Conservation (phyloP, 2,329 filamentous ascomycete genomes). For the Fusarium odoratissimum region DNA sequence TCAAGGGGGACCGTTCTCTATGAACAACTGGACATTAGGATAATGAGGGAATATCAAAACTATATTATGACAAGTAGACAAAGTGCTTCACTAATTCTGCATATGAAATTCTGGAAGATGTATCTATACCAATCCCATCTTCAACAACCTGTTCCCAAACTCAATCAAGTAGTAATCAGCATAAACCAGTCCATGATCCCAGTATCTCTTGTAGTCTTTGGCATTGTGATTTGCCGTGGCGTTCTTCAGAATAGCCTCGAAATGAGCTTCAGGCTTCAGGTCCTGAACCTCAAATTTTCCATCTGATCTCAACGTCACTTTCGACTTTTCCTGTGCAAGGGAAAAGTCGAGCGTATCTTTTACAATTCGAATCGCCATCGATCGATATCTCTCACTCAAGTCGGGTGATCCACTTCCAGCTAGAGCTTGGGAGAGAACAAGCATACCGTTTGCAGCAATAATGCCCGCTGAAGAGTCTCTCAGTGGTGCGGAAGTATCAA, state of each 20-base stretch:
- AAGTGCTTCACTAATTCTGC: background rate
- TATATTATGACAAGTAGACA: too few species aligned
- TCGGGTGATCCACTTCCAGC: constrained; percentile 14
- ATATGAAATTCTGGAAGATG: background rate
- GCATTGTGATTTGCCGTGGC: constrained; percentile 52
- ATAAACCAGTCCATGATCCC: constrained; percentile 59
- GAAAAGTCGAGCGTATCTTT: constrained; percentile 48
- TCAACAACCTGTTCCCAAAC: constrained; percentile 31
- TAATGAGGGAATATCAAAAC: background rate
- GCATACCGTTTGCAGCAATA: constrained; percentile 55
- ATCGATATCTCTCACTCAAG: constrained; percentile 41
- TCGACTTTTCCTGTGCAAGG: constrained; percentile 28
- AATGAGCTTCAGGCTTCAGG: constrained; percentile 12
- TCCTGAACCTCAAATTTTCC: constrained; percentile 14
- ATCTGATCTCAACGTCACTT: background rate
- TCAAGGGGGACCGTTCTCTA: constrained; percentile 1
- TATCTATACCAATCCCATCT: constrained; percentile 21
- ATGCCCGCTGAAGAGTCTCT: constrained; percentile 53
- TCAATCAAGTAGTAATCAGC: constrained; percentile 61
- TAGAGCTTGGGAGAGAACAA: constrained; percentile 51
- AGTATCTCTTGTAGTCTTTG: constrained; percentile 46
- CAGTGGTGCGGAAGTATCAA: constrained; percentile 46
- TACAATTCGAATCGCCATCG: constrained; percentile 46
- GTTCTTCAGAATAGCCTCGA: constrained; percentile 49
- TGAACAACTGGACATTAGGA: constrained; percentile 18